Base-by-base conservation (phyloP, 2,329 filamentous ascomycete species). In the Nannizzia gypsea region DNA sequence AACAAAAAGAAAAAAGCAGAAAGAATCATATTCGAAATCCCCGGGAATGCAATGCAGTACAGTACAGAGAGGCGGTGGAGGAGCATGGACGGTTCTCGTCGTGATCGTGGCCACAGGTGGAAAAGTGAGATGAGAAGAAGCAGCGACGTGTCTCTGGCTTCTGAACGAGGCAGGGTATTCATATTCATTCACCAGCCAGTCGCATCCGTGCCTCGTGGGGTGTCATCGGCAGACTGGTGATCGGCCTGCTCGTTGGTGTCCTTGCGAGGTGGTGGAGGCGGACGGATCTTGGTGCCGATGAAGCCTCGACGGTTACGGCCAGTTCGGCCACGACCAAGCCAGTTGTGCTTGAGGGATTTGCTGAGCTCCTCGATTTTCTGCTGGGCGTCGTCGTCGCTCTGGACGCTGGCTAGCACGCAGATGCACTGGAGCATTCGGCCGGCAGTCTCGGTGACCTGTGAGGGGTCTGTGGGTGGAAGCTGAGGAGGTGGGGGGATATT, bases 401-500 rank as follows among this genome's bases (percentile, higher is more conserved):
- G 86, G 11, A 95, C 82, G 63, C 85, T 86, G 2, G 89, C 88
- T 22, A 99, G 78, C 6, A 99, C 90, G 70, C 87, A 92, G 73
- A 97, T 87, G 72, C 93, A 99, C 76, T 99, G 93, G 64, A 99
- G 78, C 89, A 99, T 95, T 57, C 92, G 81, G 0, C 90, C 93
- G 0, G 96, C 91, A 66, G 92, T 96, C 66, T 97, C 91, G 0
- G 93, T 96, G 59, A 97, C 89, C 82, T 68, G 50, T 60, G 84
- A 86, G 67, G 72, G 74, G 61, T 78, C 76, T 3, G 71, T 63
- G 13, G 44, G 44, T 50, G 44, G 44, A 5, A 20, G 44, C 13
- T 50, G 44, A 13, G 60, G 52, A 38, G 36, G 57, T 15, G 59
- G 20, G n/a, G 59, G 38, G 6, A 48, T 28, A n/a, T 34, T 42